A percentile compares a stretch with the other conserved stretches of the same genome.
These are phyloP conservation scores for Phytomonas francai DNA, from an alignment of 208 protist species.

Conservation along the genomic window DNA sequence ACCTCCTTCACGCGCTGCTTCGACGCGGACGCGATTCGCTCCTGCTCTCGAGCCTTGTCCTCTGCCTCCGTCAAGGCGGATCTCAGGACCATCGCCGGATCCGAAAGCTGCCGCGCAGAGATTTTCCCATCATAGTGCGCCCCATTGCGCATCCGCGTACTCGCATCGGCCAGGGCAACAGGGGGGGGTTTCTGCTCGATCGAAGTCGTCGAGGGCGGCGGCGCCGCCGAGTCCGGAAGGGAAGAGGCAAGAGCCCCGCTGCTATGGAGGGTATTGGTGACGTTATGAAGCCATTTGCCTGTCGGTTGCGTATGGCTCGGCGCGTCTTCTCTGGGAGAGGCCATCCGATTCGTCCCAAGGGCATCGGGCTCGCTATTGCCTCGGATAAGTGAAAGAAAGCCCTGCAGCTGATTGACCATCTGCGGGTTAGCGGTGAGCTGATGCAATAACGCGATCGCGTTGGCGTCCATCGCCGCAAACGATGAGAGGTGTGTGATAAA, in stretches of 20 bases:
- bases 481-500: neutral
- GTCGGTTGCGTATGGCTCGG: too few relatives aligned
- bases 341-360: too few relatives aligned
- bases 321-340: too few relatives aligned
- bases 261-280: neutral
- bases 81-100: too few relatives aligned
- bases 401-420: conserved; percentile 53
- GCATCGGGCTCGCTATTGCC: neutral
- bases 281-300: conserved; percentile 1
- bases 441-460: conserved; percentile 48
- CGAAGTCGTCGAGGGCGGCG: neutral
- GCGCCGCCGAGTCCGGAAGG: neutral
- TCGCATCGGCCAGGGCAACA: too few relatives aligned
- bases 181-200: too few relatives aligned
- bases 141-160: too few relatives aligned
- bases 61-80: too few relatives aligned
- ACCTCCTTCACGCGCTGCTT: conserved; percentile 20
- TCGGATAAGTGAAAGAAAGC: conserved; percentile 36
- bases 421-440: conserved; percentile 60
- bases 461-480: conserved; percentile 23
- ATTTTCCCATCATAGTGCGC: too few relatives aligned
- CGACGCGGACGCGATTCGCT: conserved; percentile 4
- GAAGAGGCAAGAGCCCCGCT: neutral
- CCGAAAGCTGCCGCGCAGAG: too few relatives aligned
- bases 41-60: neutral